Base-by-base conservation (phyloP, 345 rosid genomes). In the Kernera saxatilis region DNA sequence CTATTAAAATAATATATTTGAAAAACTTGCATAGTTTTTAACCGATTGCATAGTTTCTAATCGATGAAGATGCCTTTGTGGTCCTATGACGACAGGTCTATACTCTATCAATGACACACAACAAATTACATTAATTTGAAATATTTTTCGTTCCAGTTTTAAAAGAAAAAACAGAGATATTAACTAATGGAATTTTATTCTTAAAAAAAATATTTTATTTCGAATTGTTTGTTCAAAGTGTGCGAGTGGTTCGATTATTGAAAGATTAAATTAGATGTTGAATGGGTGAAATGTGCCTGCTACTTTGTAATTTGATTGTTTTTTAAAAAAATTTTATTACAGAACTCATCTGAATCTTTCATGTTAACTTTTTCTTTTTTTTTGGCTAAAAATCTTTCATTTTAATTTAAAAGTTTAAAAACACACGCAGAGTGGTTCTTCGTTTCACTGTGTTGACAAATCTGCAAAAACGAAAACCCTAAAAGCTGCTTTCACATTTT, bases 71-170 rank as follows among this genome's bases (percentile, higher is more conserved):
- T n/a, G n/a, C n/a, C n/a, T n/a, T n/a, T 37, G 50, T 39, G 75
- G 75, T 62, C 75, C 69, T 50, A 40, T 50, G 15, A 33, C 29
- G 44, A 59, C 44, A 39, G 1, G 14, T 61, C 66, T 49, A 13
- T 57, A 59, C 59, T 70, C 37, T 59, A 70, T 70, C 50, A 46
- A 49, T 46, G 40, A 46, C 37, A 22, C 55, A n/a, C n/a, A n/a
- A n/a, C n/a, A n/a, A 50, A 50, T n/a, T 66, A 15, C 63, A 30
- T 32, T 8, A 29, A 9, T 14, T 23, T 6, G 10, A 10, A 5
- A n/a, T 2, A 12, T 21, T 14, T 12, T 12, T 56, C 21, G 33
- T 18, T 55, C 4, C 5, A 49, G n/a, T n/a, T n/a, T n/a, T n/a
- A n/a, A n/a, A n/a, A n/a, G n/a, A n/a, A n/a, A n/a, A n/a, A n/a